phyloP scores from a whole-genome alignment of 768 basidiomycete species.

The Lactarius tabidus region DNA sequence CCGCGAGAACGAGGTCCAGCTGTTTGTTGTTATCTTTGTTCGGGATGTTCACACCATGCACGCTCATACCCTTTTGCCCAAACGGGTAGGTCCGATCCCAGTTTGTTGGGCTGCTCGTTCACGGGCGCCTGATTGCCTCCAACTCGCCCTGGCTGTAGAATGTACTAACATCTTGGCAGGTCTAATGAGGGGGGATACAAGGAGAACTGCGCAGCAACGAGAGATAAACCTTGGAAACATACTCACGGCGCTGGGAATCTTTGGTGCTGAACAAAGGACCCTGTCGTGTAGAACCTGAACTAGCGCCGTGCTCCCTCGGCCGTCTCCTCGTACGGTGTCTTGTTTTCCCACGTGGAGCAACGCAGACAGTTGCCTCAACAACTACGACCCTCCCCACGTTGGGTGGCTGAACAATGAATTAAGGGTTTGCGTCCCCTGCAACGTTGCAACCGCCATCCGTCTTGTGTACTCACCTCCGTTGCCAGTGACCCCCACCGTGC shows the following conservation, averaged over 20 bases:
- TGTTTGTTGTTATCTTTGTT: constrained; percentile 25
- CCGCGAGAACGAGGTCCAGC: constrained; percentile 59
- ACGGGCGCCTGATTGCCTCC: background rate
- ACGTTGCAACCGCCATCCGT: background rate
- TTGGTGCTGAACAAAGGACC: background rate
- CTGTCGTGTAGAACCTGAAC: background rate
- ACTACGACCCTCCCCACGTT: background rate
- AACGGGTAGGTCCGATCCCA: background rate
- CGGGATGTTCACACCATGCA: background rate
- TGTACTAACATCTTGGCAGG: no score
- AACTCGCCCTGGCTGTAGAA: no score
- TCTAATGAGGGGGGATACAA: no score
- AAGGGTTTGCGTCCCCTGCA: background rate
- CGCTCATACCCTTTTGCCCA: background rate
- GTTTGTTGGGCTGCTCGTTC: background rate
- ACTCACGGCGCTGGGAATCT: background rate
- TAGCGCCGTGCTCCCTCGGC: background rate
- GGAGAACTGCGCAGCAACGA: no score
- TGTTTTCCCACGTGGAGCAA: background rate
- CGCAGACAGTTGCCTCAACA: background rate
- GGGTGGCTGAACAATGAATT: background rate
- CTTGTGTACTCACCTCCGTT: background rate
- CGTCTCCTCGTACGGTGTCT: background rate
- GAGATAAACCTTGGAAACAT: no score
- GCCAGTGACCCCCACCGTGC: background rate